Conservation (phyloP, 2,329 filamentous ascomycete genomes). For the Phialemoniopsis sp. region DNA sequence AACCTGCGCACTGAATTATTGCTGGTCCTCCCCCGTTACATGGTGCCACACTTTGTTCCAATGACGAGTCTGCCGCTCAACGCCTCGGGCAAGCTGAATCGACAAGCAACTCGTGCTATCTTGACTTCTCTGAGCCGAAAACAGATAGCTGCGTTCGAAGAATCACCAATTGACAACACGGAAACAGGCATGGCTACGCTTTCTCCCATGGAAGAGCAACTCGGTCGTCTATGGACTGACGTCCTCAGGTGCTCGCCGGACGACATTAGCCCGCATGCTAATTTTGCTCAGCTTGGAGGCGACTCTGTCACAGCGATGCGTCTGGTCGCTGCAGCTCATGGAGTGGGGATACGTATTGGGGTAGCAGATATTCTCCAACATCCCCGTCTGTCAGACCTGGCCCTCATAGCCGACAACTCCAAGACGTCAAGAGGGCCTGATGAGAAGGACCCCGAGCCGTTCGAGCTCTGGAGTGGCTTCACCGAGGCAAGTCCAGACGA, state of each 20-base stretch:
- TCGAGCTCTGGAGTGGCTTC: slow-evolving; percentile 18
- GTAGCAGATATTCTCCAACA: slow-evolving; percentile 42
- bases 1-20: no score
- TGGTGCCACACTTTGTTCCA: slow-evolving; percentile 44
- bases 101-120: slow-evolving; percentile 40
- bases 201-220: no score
- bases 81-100: slow-evolving; percentile 44
- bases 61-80: slow-evolving; percentile 38
- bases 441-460: slow-evolving; percentile 17
- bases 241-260: no score
- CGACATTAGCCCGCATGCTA: no score
- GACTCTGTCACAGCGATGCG: slow-evolving; percentile 49
- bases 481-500: no score
- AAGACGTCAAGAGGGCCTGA: no score
- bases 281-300: slow-evolving; percentile 44
- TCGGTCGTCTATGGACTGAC: no score
- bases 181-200: slow-evolving; percentile 22
- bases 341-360: slow-evolving; percentile 30
- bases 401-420: slow-evolving; percentile 20
- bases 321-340: slow-evolving; percentile 37
- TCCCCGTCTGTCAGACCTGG: slow-evolving; percentile 39
- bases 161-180: no score
- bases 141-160: slow-evolving; percentile 30
- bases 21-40: slow-evolving; percentile 42
- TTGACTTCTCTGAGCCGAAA: slow-evolving; percentile 34